Percentiles rank a stretch among this genome's conserved stretches.
These are phyloP conservation scores for Rhodofomes roseus DNA, from an alignment of 1,284 basidiomycete genomes.

Conservation along the genomic window DNA sequence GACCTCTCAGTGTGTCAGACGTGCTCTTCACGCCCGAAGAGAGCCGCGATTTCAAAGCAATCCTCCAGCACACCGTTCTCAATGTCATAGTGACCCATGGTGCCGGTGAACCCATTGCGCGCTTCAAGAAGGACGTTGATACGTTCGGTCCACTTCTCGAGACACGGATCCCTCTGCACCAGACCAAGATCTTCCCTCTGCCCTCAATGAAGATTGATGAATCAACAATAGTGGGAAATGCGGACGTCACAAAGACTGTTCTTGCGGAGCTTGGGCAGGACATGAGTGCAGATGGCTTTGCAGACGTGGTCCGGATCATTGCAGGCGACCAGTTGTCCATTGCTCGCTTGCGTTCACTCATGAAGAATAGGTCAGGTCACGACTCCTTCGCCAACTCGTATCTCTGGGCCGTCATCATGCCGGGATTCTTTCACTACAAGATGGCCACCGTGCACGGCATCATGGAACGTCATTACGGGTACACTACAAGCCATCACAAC, in stretches of 20 bases:
- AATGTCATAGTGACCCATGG: slow-evolving; percentile 29
- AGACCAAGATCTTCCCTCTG: slow-evolving; percentile 30
- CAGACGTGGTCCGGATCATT: slow-evolving; percentile 3
- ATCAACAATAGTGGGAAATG: slow-evolving; percentile 32
- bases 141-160: too few species aligned
- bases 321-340: slow-evolving; percentile 36
- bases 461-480: slow-evolving; percentile 26
- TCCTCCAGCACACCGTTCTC: slow-evolving; percentile 7
- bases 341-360: slow-evolving; percentile 29
- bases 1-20: too few species aligned
- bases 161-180: slow-evolving; percentile 30
- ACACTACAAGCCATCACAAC: slow-evolving; percentile 18
- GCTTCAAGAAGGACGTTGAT: slow-evolving; percentile 7
- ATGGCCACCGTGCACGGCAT: slow-evolving; percentile 31
- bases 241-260: slow-evolving; percentile 31
- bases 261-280: slow-evolving; percentile 13
- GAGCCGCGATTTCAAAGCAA: slow-evolving; percentile 7
- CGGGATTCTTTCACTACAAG: slow-evolving; percentile 38
- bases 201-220: slow-evolving; percentile 36
- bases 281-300: too few species aligned
- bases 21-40: too few species aligned
- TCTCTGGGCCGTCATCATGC: slow-evolving; percentile 26
- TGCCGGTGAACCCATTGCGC: slow-evolving; percentile 16
- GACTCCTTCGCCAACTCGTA: slow-evolving; percentile 25
- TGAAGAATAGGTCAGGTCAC: slow-evolving; percentile 30